A percentile compares a stretch with the other conserved stretches of the same genome.
Conservation (phyloP, 176 grass and related monocot genomes). For the Paspalum vaginatum region DNA sequence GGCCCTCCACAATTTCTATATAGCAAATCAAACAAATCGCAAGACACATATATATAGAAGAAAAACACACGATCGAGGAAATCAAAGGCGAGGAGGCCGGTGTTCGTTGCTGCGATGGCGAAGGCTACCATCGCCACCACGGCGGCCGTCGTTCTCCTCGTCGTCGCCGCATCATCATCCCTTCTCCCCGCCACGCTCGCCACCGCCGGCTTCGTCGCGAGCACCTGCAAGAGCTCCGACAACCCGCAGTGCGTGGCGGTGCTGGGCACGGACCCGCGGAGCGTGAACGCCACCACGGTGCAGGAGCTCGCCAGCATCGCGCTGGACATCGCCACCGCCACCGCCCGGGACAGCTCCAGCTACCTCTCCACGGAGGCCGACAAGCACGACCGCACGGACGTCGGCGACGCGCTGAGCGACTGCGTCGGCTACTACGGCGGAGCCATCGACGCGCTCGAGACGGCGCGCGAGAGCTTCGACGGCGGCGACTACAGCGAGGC, state of each 20-base stretch:
- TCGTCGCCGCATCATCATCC: background rate
- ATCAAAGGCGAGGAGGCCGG: too few species aligned
- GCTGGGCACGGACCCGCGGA: slow-evolving; percentile 1
- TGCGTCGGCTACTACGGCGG: background rate
- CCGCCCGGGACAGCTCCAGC: background rate
- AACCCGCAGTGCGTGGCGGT: slow-evolving; percentile 6
- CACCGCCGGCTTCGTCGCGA: background rate
- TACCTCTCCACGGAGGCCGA: background rate
- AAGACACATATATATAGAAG: too few species aligned
- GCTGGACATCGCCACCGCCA: slow-evolving; percentile 4
- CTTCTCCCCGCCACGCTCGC: background rate
- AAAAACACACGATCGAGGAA: too few species aligned
- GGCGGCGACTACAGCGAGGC: background rate
- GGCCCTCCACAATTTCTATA: too few species aligned
- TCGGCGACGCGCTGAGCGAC: background rate
- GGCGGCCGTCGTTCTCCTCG: background rate
- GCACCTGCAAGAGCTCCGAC: slow-evolving; percentile 15
- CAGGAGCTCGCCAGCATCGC: background rate
- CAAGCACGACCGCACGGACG: background rate
- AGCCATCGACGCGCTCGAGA: background rate
- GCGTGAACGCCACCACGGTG: slow-evolving; percentile 20
- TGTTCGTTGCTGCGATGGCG: background rate
- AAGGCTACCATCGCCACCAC: background rate
- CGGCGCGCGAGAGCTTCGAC: background rate
- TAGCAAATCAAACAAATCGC: too few species aligned